Base-by-base conservation (phyloP, 2,329 filamentous ascomycete genomes). In the Saccharata proteae region DNA sequence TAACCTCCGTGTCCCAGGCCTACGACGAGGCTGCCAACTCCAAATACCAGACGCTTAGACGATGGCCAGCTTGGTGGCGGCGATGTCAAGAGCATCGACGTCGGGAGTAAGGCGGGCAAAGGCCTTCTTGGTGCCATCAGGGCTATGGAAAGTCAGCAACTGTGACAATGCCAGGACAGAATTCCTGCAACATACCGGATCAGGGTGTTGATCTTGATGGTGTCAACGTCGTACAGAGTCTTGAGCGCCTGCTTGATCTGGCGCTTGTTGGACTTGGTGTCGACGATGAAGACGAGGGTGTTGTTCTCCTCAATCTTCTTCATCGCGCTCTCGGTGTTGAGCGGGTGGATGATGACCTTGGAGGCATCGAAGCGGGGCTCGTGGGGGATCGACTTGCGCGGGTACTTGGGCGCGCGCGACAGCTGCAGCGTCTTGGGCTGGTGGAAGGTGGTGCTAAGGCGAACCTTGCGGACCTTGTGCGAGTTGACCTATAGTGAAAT, bases 221-320 rank as follows among this genome's bases (percentile, higher is more conserved):
- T 81, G 59, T 94, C 88, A 48, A 98, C 90, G 64, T 96, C 90
- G 66, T 98, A 98, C 49, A 96, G 80, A 79, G 90, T 93, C 85
- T 96, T 98, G 49, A 98, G 71, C 43, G 88, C 82, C 55, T 77
- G 72, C 77, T 94, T 94, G 71, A 98, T 98, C 73, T 98, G 90
- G 61, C 85, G 78, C 83, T 98, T 98, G 79, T 98, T 98, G 64
- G 88, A 78, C 53, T 58, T 58, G 64, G 88, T 69, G 51, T 94
- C 81, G 58, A 92, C 84, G 52, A 93, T 93, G 75, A 94, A 94
- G 60, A 93, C 84, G 32, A 98, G 77, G 49, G 90, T 98, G 77
- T 98, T 98, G 78, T 98, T 86, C 80, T 98, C 90, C 75, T 98
- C 90, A 53, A 98, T 94, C 81, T 94, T 94, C 84, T 98, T 98